These are phyloP conservation scores for Trifolium subterraneum DNA, from an alignment of 306 rosid species.

Conservation along the genomic window DNA sequence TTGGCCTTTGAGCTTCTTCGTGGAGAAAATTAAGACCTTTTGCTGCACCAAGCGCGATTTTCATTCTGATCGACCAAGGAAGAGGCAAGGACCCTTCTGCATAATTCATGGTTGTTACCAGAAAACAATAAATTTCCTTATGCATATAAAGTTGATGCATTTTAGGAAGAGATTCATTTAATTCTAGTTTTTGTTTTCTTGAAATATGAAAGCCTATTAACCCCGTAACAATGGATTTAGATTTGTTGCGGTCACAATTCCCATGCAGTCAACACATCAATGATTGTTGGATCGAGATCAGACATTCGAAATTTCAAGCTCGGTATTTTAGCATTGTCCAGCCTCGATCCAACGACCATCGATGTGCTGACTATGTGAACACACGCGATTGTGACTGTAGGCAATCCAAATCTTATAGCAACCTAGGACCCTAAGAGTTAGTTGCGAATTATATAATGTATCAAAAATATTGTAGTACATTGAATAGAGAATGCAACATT, in stretches of 20 bases:
- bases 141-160: conserved; percentile 14
- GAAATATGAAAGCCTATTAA: neutral
- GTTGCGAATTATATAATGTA: conserved; percentile 18
- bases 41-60: conserved; percentile 59
- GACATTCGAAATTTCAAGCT: neutral
- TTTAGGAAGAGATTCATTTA: conserved; percentile 14
- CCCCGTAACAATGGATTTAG: neutral
- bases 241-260: neutral
- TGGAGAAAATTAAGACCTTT: conserved; percentile 94
- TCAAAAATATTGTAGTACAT: conserved; percentile 1
- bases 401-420: too few species aligned
- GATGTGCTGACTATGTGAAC: neutral
- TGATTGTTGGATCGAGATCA: neutral
- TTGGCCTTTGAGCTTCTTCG: conserved; percentile 79
- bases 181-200: neutral
- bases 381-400: too few species aligned
- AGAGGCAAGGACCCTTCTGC: conserved; percentile 96
- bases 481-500: neutral
- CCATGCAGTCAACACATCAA: neutral
- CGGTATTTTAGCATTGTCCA: neutral
- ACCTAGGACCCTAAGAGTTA: neutral
- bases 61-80: conserved; percentile 68
- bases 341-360: neutral
- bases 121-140: conserved; percentile 42
- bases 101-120: conserved; percentile 61